Evolutionary conservation across 2,329 filamentous ascomycete genomes (phyloP), one percentile per base, ranked within the genome.

Genomic region (Metarhizium anisopliae): DNA sequence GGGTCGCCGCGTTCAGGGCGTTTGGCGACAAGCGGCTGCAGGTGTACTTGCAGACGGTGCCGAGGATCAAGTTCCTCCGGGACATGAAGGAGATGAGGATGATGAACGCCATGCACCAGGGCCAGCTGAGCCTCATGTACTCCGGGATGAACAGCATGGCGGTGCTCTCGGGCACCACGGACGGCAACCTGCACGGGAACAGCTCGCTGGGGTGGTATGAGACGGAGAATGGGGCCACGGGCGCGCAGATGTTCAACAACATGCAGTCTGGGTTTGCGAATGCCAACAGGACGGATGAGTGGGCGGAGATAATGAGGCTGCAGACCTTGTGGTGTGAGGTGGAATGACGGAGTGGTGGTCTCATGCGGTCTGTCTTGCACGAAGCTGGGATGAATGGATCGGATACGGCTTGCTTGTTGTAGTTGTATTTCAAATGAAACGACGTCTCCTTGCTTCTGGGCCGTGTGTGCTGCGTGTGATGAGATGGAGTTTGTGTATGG

Each of bases 131-230:
- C 14, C 52, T 71, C 32, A 66, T 68, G 62, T 72, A 73, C 47
- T 57, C 62, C 7, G 68, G 67, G 0, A 67, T 67, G 60, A 63
- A 69, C 38, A 56, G 65, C 2, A 63, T 67, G 20, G 57, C 62
- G 18, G 55, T 59, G 6, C 51, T 70, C 1, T 57, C 60, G 4
- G 70, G 63, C 3, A 62, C 60, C 0, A 66, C 61, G 13, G 66
- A 71, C 18, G 66, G 67, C 0, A 54, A 70, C 20, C 47, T 60
- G 52, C 67, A 74, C 51, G 71, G 72, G 0, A 72, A 65, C 49
- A 70, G 62, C 50, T 59, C 60, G 0, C 32, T 71, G 1, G 71
- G 72, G 0, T 73, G 69, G 59, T 64, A 73, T 45, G 68, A 67
- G 40, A 71, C 70, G 18, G 60, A 67, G 30, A 50, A 69, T 20